Percentiles rank a stretch among this genome's conserved stretches.
Conservation (phyloP, 148 eudicot genomes). For the Nepenthes gracilis region DNA sequence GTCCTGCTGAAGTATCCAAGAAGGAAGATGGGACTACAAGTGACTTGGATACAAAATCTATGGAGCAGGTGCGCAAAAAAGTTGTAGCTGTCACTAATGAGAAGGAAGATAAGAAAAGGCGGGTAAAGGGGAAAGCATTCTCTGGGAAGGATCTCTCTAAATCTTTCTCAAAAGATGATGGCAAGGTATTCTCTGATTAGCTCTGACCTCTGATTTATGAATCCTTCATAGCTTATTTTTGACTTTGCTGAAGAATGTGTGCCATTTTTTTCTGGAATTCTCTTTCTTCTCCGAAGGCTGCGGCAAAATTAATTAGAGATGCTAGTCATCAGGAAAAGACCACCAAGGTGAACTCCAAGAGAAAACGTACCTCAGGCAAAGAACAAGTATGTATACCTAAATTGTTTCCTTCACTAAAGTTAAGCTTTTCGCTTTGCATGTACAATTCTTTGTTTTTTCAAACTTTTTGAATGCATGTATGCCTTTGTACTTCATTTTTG, state of each 20-base stretch:
- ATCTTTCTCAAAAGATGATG: constrained; percentile 17
- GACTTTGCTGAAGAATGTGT: not conserved
- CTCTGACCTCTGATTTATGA: not conserved
- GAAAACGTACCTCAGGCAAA: constrained; percentile 37
- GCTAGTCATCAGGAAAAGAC: constrained; percentile 27
- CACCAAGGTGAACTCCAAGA: constrained; percentile 41
- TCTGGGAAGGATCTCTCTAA: constrained; percentile 10
- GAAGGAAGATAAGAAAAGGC: constrained; percentile 20
- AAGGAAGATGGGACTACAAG: constrained; percentile 25
- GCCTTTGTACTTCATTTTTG: too few relatives aligned
- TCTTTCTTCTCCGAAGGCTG: constrained; percentile 27
- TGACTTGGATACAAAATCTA: constrained; percentile 28
- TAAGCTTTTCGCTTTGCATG: not conserved
- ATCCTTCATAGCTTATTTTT: not conserved
- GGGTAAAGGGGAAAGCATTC: constrained; percentile 16
- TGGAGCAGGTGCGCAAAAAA: constrained; percentile 24
- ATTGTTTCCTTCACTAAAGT: constrained; percentile 1
- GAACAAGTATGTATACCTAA: constrained; percentile 29
- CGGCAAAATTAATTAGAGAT: constrained; percentile 36
- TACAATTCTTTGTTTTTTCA: too few relatives aligned
- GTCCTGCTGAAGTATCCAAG: constrained; percentile 14
- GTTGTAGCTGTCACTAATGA: constrained; percentile 20
- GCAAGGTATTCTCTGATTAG: constrained; percentile 23
- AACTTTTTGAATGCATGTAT: too few relatives aligned
- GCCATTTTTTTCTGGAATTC: constrained; percentile 29